phyloP scores from a whole-genome alignment of 2,329 filamentous ascomycete species.

The Scytalidium lignicola region DNA sequence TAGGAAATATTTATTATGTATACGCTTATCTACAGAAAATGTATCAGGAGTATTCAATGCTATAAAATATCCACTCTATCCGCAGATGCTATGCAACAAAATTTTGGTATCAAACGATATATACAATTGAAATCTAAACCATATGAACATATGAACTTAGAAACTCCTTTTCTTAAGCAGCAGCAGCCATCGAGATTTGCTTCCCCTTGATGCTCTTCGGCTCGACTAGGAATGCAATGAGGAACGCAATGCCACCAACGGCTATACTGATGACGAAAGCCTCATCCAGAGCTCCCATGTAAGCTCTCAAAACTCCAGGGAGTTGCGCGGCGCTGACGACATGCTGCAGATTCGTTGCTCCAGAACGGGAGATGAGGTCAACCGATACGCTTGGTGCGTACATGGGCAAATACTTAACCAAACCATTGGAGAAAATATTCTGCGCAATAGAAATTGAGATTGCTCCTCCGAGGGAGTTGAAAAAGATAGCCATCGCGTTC shows the following conservation, averaged over 20 bases:
- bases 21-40: too few relatives aligned
- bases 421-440: constrained; percentile 35
- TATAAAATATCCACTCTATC: too few relatives aligned
- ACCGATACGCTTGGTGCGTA: constrained; percentile 28
- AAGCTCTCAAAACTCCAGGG: constrained; percentile 35
- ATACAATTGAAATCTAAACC: too few relatives aligned
- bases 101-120: too few relatives aligned
- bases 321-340: constrained; percentile 30
- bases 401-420: constrained; percentile 18
- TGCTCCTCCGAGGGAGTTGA: constrained; percentile 54
- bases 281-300: constrained; percentile 25
- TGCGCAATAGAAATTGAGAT: constrained; percentile 54
- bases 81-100: too few relatives aligned
- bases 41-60: too few relatives aligned
- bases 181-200: constrained; percentile 19
- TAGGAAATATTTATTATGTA: too few relatives aligned
- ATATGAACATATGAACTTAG: too few relatives aligned
- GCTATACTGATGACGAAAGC: constrained; percentile 24
- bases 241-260: constrained; percentile 20
- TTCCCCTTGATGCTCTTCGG: constrained; percentile 28
- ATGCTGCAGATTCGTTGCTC: constrained; percentile 35
- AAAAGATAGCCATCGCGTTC: constrained; percentile 51
- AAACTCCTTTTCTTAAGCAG: not conserved
- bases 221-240: constrained; percentile 23
- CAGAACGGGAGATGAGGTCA: constrained; percentile 33